Conservation (phyloP, 768 basidiomycete species). For the Boletus vinaceobasis region DNA sequence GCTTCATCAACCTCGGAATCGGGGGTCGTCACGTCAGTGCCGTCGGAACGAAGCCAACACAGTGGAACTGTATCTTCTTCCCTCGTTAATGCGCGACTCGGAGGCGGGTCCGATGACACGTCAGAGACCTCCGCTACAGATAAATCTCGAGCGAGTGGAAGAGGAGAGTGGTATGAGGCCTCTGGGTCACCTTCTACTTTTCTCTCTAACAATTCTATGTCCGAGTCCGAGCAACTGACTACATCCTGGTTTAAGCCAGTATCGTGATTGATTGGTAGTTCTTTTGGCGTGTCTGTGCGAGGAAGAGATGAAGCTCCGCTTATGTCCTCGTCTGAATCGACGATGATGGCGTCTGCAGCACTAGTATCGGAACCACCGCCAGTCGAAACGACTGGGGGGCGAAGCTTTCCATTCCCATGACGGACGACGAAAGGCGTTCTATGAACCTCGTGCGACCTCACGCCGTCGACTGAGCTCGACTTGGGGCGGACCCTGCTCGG, state of each 20-base stretch:
- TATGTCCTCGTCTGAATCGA: constrained; percentile 20
- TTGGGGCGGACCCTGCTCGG: constrained; percentile 15
- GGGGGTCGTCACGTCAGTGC: background rate
- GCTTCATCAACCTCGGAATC: constrained; percentile 7
- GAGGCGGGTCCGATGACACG: background rate
- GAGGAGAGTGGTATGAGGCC: background rate
- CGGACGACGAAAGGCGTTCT: background rate
- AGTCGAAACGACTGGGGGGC: background rate
- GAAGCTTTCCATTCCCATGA: background rate
- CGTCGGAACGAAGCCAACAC: background rate
- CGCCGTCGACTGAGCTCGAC: background rate
- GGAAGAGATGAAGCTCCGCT: background rate
- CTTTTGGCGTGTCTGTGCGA: background rate
- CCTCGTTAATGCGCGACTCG: background rate
- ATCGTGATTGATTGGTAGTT: background rate
- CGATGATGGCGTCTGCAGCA: constrained; percentile 19
- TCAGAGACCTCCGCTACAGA: background rate
- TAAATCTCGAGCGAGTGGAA: constrained; percentile 1
- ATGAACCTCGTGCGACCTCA: background rate
- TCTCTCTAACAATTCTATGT: constrained; percentile 7
- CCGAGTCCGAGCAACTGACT: constrained; percentile 7
- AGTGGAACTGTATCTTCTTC: background rate
- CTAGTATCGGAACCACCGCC: constrained; percentile 10
- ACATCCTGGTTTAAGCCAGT: background rate
- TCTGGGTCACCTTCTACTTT: background rate